Conservation (phyloP, 192 early-diverging fungal species). For the Rhizophagus sp. region DNA sequence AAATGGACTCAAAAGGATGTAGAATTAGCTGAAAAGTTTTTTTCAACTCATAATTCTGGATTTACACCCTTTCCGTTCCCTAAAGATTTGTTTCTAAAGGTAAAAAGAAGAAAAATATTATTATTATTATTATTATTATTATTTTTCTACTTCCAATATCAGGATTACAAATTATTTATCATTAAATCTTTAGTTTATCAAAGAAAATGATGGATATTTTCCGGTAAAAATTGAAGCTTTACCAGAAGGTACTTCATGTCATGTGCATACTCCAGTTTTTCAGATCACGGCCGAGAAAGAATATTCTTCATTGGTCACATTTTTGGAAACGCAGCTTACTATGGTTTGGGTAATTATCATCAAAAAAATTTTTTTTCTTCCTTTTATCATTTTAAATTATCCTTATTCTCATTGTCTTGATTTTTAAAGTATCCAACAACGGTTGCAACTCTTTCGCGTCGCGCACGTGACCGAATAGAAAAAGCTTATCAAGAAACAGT, state of each 20-base stretch:
- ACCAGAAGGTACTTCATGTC: constrained; percentile 77
- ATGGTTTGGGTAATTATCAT: constrained; percentile 70
- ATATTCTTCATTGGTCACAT: constrained; percentile 78
- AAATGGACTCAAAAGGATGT: constrained; percentile 74
- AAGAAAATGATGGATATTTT: constrained; percentile 82
- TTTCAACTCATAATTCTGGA: constrained; percentile 73
- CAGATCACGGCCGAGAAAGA: constrained; percentile 76
- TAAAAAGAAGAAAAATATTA: constrained; percentile 31
- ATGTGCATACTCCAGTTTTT: constrained; percentile 79
- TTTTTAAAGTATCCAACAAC: constrained; percentile 73
- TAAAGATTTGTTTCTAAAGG: constrained; percentile 72
- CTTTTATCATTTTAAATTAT: too few species aligned
- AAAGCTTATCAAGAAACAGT: constrained; percentile 64
- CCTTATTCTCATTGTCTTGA: background rate
- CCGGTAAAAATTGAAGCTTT: constrained; percentile 81
- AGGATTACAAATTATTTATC: background rate
- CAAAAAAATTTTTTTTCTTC: background rate
- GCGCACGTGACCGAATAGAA: constrained; percentile 61
- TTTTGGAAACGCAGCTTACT: constrained; percentile 75
- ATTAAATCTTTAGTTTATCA: constrained; percentile 58
- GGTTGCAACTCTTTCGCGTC: constrained; percentile 79
- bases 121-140: too few species aligned
- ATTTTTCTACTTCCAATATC: background rate
- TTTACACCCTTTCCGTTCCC: constrained; percentile 72
- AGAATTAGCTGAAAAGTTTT: constrained; percentile 65